Conservation (phyloP, 2,329 filamentous ascomycete species). For the Pseudogymnoascus pannorum region DNA sequence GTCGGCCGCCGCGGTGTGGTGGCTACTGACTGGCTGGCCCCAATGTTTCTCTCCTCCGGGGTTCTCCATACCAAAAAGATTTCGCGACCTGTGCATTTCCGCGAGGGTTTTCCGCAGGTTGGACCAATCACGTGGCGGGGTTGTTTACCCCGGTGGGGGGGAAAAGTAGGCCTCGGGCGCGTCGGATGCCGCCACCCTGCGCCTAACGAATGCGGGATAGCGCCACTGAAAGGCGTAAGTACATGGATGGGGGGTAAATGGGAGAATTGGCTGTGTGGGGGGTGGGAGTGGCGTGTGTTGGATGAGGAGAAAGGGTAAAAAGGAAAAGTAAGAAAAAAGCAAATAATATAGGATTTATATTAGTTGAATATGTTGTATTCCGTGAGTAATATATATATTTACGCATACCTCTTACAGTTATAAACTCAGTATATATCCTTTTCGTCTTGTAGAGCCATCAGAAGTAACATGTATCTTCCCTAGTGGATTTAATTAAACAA, state of each 20-base stretch:
- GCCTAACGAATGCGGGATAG: neutral
- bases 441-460: neutral
- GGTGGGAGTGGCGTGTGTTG: neutral
- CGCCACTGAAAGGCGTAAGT: neutral
- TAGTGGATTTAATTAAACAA: neutral
- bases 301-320: neutral
- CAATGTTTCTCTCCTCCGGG: neutral
- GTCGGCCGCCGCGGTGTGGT: neutral
- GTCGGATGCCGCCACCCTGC: constrained; percentile 5
- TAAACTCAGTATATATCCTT: neutral
- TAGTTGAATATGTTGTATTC: neutral
- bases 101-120: neutral
- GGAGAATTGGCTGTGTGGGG: neutral
- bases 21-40: neutral
- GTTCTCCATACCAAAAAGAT: constrained; percentile 5
- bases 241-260: constrained; percentile 2
- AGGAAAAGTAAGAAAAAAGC: neutral
- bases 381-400: neutral
- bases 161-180: neutral
- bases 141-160: neutral
- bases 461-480: neutral
- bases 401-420: neutral
- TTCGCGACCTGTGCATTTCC: neutral
- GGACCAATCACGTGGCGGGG: neutral
- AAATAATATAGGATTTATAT: neutral